Conservation (phyloP, 176 grass and related monocot genomes). For the Avena insularis region DNA sequence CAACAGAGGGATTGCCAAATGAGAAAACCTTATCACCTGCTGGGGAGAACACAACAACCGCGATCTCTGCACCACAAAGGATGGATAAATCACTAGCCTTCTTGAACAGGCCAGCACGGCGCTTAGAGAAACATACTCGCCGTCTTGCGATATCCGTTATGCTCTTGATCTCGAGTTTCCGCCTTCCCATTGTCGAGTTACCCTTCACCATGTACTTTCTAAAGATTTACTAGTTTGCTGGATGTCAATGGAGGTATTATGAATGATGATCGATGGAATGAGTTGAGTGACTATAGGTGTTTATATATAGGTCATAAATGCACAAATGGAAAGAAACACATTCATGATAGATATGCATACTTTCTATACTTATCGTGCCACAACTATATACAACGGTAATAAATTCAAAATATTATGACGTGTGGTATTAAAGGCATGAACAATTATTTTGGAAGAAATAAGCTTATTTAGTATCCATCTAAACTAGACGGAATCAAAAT, state of each 20-base stretch:
- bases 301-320: background rate
- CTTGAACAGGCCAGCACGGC: conserved; percentile 40
- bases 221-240: background rate
- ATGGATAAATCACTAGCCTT: conserved; percentile 55
- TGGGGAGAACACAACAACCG: conserved; percentile 45
- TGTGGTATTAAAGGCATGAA: too few relatives aligned
- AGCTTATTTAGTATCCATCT: too few relatives aligned
- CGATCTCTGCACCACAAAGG: conserved; percentile 45
- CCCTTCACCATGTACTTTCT: background rate
- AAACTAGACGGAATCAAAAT: too few relatives aligned
- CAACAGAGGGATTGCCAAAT: conserved; percentile 48
- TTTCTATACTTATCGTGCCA: background rate
- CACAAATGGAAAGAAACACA: background rate
- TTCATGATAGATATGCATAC: background rate
- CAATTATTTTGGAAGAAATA: too few relatives aligned
- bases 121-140: conserved; percentile 53
- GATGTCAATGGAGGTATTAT: background rate
- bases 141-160: conserved; percentile 4
- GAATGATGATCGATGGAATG: background rate
- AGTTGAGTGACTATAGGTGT: background rate
- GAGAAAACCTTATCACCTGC: conserved; percentile 45
- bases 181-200: conserved; percentile 39
- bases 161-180: conserved; percentile 34
- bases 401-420: background rate
- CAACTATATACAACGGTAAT: background rate